Base-by-base conservation (phyloP, 805 yeast genomes). In the Middelhovenomyces tepae region DNA sequence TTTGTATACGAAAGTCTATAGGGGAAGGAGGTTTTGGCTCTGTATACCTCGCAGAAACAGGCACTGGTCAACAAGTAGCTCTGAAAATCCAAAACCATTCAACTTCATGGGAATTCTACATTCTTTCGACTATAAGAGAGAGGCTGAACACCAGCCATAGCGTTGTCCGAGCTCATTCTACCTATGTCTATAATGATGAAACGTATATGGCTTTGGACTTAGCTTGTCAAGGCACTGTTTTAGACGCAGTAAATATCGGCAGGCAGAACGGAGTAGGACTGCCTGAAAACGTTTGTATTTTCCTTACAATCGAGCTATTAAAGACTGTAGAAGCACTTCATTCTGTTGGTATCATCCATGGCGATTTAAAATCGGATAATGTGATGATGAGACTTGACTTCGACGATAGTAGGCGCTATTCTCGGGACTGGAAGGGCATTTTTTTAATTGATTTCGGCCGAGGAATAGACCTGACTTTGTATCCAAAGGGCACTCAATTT, bases 1-100 rank as follows among this genome's bases (percentile, higher is more conserved):
- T 54, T 42, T 70, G 73, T 38, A 53, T 78, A 35, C 62, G 67
- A 17, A 59, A 62, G 30, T 71, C 73, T 46, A n/a, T 86, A 8
- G 95, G 95, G 0, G 70, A 69, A 46, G 93, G 94, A n/a, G 91
- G 87, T 0, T 78, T 64, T 57, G 93, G 87, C 0, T 65, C 73
- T 2, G 94, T 84, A 0, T 84, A 74, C 50, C 58, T 84, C 15
- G 76, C 81, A 1, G 87, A 81, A 50, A 60, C 67, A 8, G 56
- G 64, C 4, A 66, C 71, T 39, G 52, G 56, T 6, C 84, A 82
- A 1, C 50, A 56, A 1, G 11, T 65, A 32, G 94, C 95, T 0
- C 56, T 86, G 33, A 86, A 86, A 50, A 70, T 79, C 9, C 85
- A 80, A 48, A 64, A 66, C 23, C 33, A 39, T 11, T 84, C 89